A percentile compares a stretch with the other conserved stretches of the same genome.
These are phyloP conservation scores for Chaetomidium leptoderma DNA, from an alignment of 495 filamentous ascomycete genomes.

Conservation along the genomic window DNA sequence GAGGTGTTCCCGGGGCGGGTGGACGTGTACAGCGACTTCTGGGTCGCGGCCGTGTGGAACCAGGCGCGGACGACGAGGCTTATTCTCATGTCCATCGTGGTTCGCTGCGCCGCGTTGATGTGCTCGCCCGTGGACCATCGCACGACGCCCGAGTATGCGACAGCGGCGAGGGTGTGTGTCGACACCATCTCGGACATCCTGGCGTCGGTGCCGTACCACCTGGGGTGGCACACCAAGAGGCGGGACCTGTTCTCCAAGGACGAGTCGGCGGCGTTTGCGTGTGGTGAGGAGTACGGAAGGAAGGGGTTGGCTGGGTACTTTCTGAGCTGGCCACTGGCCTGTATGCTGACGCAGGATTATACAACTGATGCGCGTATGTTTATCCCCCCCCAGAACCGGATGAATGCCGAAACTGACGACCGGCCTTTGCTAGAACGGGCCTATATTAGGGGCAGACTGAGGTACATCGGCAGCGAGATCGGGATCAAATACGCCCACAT, in stretches of 20 bases:
- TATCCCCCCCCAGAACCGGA: too few species aligned
- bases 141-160: slow-evolving; percentile 51
- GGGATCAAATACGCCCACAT: slow-evolving; percentile 50
- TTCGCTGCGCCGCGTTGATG: slow-evolving; percentile 51
- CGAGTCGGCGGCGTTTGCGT: slow-evolving; percentile 31
- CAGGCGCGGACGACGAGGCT: slow-evolving; percentile 42
- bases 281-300: slow-evolving; percentile 33
- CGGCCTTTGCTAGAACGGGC: slow-evolving; percentile 30
- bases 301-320: slow-evolving; percentile 50
- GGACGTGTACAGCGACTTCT: slow-evolving; percentile 50
- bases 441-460: slow-evolving; percentile 45
- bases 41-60: slow-evolving; percentile 47
- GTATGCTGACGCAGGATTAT: slow-evolving; percentile 45
- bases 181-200: slow-evolving; percentile 48
- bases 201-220: slow-evolving; percentile 49
- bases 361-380: slow-evolving; percentile 40
- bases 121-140: slow-evolving; percentile 50
- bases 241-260: slow-evolving; percentile 20
- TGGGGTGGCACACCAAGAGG: slow-evolving; percentile 43
- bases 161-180: slow-evolving; percentile 34
- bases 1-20: slow-evolving; percentile 51
- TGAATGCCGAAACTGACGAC: not conserved
- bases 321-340: slow-evolving; percentile 35
- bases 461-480: slow-evolving; percentile 43
- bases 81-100: slow-evolving; percentile 41